phyloP scores from a whole-genome alignment of 208 protist species.

The Acanthamoeba triangularis region DNA sequence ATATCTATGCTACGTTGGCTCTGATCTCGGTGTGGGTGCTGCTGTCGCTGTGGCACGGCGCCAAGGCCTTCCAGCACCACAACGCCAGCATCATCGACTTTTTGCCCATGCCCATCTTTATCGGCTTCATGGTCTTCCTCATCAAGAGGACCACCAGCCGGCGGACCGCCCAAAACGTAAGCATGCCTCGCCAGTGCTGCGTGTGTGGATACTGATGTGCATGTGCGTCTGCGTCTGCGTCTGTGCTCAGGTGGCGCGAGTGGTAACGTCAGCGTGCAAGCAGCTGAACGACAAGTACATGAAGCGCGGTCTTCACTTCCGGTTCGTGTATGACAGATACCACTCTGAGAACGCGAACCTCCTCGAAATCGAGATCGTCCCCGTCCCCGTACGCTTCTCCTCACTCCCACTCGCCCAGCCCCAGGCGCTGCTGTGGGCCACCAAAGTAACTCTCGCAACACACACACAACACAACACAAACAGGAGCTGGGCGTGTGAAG shows the following conservation, averaged over 20 bases:
- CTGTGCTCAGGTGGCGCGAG: not conserved
- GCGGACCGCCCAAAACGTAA: conserved; percentile 8
- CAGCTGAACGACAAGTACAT: conserved; percentile 37
- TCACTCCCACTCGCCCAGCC: too few relatives aligned
- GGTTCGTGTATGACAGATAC: conserved; percentile 17
- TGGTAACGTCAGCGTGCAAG: not conserved
- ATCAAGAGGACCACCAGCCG: conserved; percentile 34
- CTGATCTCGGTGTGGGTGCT: not conserved
- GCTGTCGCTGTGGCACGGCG: not conserved
- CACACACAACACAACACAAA: too few relatives aligned
- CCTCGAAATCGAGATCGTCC: conserved; percentile 35
- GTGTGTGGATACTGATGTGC: not conserved
- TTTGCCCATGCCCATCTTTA: conserved; percentile 14
- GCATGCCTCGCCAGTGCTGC: not conserved
- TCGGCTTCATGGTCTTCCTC: conserved; percentile 56
- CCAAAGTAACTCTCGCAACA: too few relatives aligned
- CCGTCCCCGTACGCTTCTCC: not conserved
- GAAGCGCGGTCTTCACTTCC: conserved; percentile 12
- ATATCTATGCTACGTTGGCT: not conserved
- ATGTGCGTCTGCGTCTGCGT: not conserved
- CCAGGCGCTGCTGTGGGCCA: too few relatives aligned
- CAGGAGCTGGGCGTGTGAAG: too few relatives aligned
- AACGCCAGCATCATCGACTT: conserved; percentile 31
- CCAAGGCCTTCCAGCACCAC: conserved; percentile 25
- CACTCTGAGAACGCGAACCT: not conserved